Percentiles rank a stretch among this genome's conserved stretches.
Evolutionary conservation across 495 filamentous ascomycete genomes (phyloP).

Genomic region (Aspergillus sclerotioniger): DNA sequence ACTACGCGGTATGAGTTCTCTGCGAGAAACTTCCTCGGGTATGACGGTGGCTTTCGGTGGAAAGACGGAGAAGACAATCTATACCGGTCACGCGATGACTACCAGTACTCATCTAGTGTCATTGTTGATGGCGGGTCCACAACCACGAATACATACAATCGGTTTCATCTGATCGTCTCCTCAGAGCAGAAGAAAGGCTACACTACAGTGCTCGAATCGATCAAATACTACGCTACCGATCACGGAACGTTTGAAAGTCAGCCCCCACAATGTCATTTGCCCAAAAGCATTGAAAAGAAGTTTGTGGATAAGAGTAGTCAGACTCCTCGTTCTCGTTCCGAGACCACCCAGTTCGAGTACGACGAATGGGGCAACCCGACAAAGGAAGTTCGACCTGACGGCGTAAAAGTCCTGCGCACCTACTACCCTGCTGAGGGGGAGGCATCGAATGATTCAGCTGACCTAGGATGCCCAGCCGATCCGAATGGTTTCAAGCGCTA

Average conservation of each 20-base stretch:
- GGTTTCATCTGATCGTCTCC: constrained; percentile 6
- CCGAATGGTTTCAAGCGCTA: constrained; percentile 12
- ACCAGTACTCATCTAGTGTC: neutral
- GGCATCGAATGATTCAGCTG: no score
- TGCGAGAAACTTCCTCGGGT: no score
- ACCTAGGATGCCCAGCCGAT: constrained; percentile 5
- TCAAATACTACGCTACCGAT: neutral
- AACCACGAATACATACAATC: constrained; percentile 3
- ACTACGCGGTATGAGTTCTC: no score
- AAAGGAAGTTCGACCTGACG: neutral
- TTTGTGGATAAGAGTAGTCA: constrained; percentile 3
- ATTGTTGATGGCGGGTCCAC: neutral
- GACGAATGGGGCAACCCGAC: constrained; percentile 13
- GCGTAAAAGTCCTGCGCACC: neutral
- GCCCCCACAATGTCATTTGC: constrained; percentile 11
- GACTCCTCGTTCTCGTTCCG: neutral
- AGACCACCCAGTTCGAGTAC: neutral
- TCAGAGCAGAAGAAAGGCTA: constrained; percentile 1
- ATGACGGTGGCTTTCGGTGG: no score
- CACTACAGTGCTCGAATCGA: neutral
- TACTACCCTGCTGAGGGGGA: constrained; percentile 1
- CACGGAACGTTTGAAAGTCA: neutral
- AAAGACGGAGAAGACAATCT: no score
- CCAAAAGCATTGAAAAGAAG: neutral
- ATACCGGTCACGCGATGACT: neutral